Evolutionary conservation across 345 rosid species (phyloP), one percentile per base, ranked within the genome.

Genomic region (Salix caprea): DNA sequence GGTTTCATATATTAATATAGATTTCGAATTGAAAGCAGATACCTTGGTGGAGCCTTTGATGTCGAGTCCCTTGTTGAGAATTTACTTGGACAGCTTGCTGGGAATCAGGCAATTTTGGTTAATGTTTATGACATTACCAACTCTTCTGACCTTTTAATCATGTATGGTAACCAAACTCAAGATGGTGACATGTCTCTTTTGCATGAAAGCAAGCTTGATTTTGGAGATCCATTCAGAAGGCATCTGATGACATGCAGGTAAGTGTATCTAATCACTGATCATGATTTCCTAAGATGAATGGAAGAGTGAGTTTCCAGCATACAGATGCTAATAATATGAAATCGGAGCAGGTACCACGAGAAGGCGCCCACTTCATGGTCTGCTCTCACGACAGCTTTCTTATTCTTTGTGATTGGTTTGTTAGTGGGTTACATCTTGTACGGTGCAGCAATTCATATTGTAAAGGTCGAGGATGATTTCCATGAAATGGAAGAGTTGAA

Each of bases 21-120:
- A 50, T 46, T 80, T 78, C 75, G 72, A 42, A 71, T 44, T 76
- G 69, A 72, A 80, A 77, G 72, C 88, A 95, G 99, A 83, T 96
- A 93, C 85, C 90, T 96, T 60, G 99, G 99, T 76, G 99, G 99
- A 58, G 96, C 99, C 73, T 96, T 96, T 85, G 99, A 96, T 83
- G 97, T 96, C 5, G 99, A 96, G 89, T 96, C 99, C 83, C 98
- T 96, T 4, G 98, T 96, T 69, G 99, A 96, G 87, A 91, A 93
- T 86, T 85, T 96, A 75, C 99, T 96, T 19, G 92, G 99, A 69
- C 98, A 93, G 81, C 99, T 96, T 80, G 97, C 92, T 39, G 99
- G 98, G 73, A 93, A 93, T 87, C 93, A 96, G 80, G 97, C 88
- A 54, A 87, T 96, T 79, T 86, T 96, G 77, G 99, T 96, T 83